Evolutionary conservation across 1,139 yeast genomes (phyloP).

Genomic region (Sugiyamaella novakii): DNA sequence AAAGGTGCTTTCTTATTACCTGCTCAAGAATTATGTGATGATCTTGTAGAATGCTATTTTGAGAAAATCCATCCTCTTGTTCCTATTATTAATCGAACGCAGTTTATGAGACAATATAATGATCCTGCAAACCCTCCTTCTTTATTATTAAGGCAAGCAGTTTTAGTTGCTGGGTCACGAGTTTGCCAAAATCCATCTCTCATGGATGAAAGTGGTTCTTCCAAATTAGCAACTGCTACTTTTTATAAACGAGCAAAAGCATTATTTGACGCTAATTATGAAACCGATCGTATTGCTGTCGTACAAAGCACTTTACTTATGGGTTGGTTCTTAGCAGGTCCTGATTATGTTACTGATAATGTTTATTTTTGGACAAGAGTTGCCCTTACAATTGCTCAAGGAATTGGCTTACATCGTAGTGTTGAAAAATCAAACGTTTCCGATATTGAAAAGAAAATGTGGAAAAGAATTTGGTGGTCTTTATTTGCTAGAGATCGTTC

Average conservation of each 20-base stretch:
- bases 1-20: conserved; percentile 77
- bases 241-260: conserved; percentile 80
- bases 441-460: conserved; percentile 56
- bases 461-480: conserved; percentile 82
- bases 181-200: conserved; percentile 60
- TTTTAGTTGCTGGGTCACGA: conserved; percentile 69
- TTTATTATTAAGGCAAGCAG: conserved; percentile 66
- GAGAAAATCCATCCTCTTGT: conserved; percentile 67
- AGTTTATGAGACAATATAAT: conserved; percentile 59
- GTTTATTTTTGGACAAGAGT: conserved; percentile 78
- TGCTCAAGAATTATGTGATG: conserved; percentile 60
- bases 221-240: conserved; percentile 61
- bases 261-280: conserved; percentile 71
- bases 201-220: conserved; percentile 58
- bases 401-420: conserved; percentile 71
- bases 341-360: conserved; percentile 74
- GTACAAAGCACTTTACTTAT: conserved; percentile 69
- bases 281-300: conserved; percentile 66
- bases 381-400: conserved; percentile 75
- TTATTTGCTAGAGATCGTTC: conserved; percentile 71
- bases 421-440: conserved; percentile 39
- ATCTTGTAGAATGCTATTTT: conserved; percentile 64
- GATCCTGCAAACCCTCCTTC: conserved; percentile 70
- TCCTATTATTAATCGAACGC: conserved; percentile 69
- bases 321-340: conserved; percentile 77